Conservation (phyloP, 2,329 filamentous ascomycete genomes). For the Didymella arachidicola region DNA sequence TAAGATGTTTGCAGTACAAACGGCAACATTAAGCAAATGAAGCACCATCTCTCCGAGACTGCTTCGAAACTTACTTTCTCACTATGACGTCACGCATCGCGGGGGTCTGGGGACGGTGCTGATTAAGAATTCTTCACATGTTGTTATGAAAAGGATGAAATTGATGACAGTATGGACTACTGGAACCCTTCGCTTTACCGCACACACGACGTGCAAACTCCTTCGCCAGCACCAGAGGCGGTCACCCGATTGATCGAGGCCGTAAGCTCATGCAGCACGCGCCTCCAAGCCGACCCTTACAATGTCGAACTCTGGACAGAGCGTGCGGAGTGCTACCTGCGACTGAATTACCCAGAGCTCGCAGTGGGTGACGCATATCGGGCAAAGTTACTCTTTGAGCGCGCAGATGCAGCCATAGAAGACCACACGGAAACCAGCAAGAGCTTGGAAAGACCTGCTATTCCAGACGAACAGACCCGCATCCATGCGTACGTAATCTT, state of each 20-base stretch:
- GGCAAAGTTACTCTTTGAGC: conserved; percentile 41
- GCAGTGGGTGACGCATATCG: conserved; percentile 44
- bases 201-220: conserved; percentile 11
- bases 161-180: neutral
- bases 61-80: neutral
- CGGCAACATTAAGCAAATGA: neutral
- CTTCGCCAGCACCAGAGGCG: neutral
- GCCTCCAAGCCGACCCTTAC: conserved; percentile 6
- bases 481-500: conserved; percentile 19
- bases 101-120: neutral
- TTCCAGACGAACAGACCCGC: neutral
- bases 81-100: conserved; percentile 15
- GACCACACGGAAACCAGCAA: neutral
- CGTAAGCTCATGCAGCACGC: conserved; percentile 3
- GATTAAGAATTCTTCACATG: neutral
- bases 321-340: conserved; percentile 1
- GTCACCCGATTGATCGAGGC: neutral
- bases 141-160: neutral
- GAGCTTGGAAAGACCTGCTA: neutral
- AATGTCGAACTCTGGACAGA: conserved; percentile 3
- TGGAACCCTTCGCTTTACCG: conserved; percentile 11
- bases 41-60: neutral
- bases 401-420: conserved; percentile 8
- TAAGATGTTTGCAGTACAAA: neutral
- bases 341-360: conserved; percentile 41